Conservation (phyloP, 352 stramenopile species). For the Pythium plurisporium region DNA sequence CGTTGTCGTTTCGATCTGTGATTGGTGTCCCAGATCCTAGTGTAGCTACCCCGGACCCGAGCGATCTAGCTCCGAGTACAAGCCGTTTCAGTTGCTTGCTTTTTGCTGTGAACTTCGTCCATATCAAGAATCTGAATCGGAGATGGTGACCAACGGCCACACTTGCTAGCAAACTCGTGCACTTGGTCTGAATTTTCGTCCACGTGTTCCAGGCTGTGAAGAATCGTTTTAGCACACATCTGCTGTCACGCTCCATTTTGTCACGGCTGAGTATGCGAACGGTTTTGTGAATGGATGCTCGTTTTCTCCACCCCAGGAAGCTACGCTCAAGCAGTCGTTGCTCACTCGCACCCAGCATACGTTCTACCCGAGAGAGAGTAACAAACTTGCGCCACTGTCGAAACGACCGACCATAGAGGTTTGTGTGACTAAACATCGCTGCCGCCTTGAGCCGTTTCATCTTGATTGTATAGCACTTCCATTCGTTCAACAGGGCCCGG, state of each 20-base stretch:
- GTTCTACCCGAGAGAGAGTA: constrained; percentile 42
- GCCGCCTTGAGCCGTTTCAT: constrained; percentile 6
- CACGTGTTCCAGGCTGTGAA: constrained; percentile 36
- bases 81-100: constrained; percentile 27
- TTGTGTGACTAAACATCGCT: not conserved
- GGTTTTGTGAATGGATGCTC: constrained; percentile 11
- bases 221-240: not conserved
- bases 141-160: constrained; percentile 32
- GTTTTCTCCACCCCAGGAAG: constrained; percentile 49
- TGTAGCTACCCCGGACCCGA: too few relatives aligned
- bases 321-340: constrained; percentile 19
- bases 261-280: constrained; percentile 22
- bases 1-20: too few relatives aligned
- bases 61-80: too few relatives aligned
- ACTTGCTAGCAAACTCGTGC: constrained; percentile 32
- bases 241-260: constrained; percentile 3
- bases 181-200: constrained; percentile 24
- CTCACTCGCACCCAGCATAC: constrained; percentile 35
- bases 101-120: constrained; percentile 36
- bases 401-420: not conserved
- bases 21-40: too few relatives aligned
- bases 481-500: constrained; percentile 30
- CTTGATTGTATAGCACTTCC: constrained; percentile 19
- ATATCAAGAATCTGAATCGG: constrained; percentile 50
- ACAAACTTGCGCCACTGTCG: constrained; percentile 41